Evolutionary conservation across 345 rosid species (phyloP).

Genomic region (Eucalyptus camaldulensis): DNA sequence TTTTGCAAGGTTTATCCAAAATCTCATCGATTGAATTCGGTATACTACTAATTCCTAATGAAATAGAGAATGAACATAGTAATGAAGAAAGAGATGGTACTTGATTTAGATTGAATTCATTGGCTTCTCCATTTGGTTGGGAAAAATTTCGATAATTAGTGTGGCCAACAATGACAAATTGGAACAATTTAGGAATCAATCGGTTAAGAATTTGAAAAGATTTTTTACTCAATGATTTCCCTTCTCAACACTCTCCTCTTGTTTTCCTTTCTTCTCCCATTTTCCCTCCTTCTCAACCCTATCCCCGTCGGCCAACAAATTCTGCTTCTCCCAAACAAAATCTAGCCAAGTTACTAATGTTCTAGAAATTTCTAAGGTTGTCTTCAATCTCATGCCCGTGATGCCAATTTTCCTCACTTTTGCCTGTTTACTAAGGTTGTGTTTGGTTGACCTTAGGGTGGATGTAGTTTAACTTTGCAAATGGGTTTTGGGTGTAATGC

Average conservation of each 20-base stretch:
- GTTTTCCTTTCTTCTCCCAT: background rate
- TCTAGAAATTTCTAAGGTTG: background rate
- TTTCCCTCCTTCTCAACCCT: too few relatives aligned
- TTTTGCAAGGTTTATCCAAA: background rate
- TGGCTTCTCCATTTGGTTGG: background rate
- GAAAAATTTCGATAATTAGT: background rate
- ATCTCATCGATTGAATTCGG: background rate
- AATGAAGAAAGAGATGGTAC: background rate
- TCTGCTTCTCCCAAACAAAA: too few relatives aligned
- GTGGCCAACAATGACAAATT: background rate
- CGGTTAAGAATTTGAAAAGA: background rate
- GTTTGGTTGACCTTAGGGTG: too few relatives aligned
- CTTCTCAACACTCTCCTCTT: background rate
- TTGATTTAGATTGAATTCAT: background rate
- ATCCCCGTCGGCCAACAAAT: rapidly evolving
- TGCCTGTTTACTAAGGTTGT: background rate
- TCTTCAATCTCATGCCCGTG: background rate
- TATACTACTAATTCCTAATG: background rate
- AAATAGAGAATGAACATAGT: background rate
- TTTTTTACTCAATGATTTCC: background rate
- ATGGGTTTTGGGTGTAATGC: too few relatives aligned
- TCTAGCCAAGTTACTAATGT: background rate
- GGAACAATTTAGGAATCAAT: background rate
- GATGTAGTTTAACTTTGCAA: too few relatives aligned
- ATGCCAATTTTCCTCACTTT: background rate